Conservation (phyloP, 1,284 basidiomycete species). For the Apiotrichum mycotoxinovorans region DNA sequence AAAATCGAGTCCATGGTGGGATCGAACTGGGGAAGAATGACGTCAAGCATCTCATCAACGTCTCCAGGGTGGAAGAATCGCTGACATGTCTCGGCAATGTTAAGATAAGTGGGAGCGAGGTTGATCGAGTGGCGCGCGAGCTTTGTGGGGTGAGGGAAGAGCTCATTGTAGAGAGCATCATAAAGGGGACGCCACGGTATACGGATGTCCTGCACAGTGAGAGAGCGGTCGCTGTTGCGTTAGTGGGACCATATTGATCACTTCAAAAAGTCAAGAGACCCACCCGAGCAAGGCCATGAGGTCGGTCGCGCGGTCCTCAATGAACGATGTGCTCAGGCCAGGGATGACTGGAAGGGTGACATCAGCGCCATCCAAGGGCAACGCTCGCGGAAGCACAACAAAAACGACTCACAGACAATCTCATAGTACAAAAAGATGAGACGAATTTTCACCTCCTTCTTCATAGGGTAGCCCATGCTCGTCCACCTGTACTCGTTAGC, state of each 20-base stretch:
- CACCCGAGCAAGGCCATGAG: slow-evolving; percentile 57
- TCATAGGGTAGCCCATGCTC: slow-evolving; percentile 79
- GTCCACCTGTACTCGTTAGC: slow-evolving; percentile 61
- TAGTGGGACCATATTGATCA: slow-evolving; percentile 51
- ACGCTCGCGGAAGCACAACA: background rate
- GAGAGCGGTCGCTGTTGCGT: slow-evolving; percentile 64
- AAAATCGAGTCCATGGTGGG: slow-evolving; percentile 72
- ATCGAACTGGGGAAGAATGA: slow-evolving; percentile 62
- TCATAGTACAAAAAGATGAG: slow-evolving; percentile 78
- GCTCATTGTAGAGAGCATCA: slow-evolving; percentile 71
- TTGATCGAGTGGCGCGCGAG: slow-evolving; percentile 68
- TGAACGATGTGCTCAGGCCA: slow-evolving; percentile 53
- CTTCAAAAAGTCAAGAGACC: slow-evolving; percentile 49
- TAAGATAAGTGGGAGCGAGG: slow-evolving; percentile 61
- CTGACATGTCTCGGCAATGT: slow-evolving; percentile 74
- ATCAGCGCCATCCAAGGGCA: background rate
- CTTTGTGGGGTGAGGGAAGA: slow-evolving; percentile 77
- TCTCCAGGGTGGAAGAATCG: slow-evolving; percentile 88
- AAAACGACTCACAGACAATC: slow-evolving; percentile 47
- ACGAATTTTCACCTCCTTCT: slow-evolving; percentile 69
- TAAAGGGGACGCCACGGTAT: slow-evolving; percentile 86
- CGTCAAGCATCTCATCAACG: slow-evolving; percentile 81
- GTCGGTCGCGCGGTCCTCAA: slow-evolving; percentile 53
- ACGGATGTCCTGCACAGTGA: slow-evolving; percentile 75
- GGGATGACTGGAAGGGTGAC: slow-evolving; percentile 52